Conservation (phyloP, 805 yeast genomes). For the Ogataea dorogensis region DNA sequence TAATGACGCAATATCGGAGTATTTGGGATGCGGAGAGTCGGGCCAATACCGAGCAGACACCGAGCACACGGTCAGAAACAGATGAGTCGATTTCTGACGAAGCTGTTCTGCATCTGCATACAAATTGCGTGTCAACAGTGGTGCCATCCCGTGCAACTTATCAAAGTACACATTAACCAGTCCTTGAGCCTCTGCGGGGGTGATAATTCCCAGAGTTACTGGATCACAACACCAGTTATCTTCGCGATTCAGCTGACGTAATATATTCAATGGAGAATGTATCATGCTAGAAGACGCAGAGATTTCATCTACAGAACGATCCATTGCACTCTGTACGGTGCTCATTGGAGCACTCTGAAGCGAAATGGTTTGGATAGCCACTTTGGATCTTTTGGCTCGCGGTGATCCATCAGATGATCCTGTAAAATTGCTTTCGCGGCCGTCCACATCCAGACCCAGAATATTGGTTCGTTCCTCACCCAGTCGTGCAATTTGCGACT, state of each 20-base stretch:
- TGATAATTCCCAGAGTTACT: conserved; percentile 10
- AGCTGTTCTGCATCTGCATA: conserved; percentile 15
- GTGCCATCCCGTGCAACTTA: conserved; percentile 18
- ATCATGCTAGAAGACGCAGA: background rate
- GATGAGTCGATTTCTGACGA: conserved; percentile 11
- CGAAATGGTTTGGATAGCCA: conserved; percentile 14
- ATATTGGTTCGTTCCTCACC: too few species aligned
- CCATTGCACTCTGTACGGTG: conserved; percentile 17
- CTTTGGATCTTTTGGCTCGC: conserved; percentile 6
- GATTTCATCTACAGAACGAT: conserved; percentile 5
- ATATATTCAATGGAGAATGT: conserved; percentile 11
- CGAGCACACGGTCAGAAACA: conserved; percentile 15
- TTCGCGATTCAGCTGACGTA: conserved; percentile 8
- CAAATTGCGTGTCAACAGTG: conserved; percentile 15
- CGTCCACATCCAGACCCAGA: background rate
- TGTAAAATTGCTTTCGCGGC: conserved; percentile 1
- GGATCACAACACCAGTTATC: conserved; percentile 19
- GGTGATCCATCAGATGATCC: conserved; percentile 1
- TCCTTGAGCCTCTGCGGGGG: conserved; percentile 14
- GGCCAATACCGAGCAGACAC: conserved; percentile 16
- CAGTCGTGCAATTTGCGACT: conserved; percentile 1
- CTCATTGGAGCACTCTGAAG: conserved; percentile 17
- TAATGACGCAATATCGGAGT: conserved; percentile 13
- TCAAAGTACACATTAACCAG: conserved; percentile 17
- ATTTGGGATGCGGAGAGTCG: conserved; percentile 7